Conservation (phyloP, 805 yeast genomes). For the Yarrowia keelungensis region DNA sequence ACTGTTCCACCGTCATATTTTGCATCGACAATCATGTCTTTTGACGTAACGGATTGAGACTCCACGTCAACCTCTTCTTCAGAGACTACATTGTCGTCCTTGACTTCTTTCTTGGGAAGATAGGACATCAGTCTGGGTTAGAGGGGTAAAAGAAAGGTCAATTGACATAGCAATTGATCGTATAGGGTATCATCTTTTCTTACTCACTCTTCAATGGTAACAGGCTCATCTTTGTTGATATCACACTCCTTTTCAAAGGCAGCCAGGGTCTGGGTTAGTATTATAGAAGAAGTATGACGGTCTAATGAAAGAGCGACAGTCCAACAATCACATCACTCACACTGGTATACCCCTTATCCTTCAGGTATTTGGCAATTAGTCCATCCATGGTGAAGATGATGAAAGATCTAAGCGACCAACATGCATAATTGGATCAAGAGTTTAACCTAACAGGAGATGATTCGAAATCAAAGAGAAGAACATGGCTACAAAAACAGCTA, state of each 20-base stretch:
- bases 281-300: neutral
- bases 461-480: too few species aligned
- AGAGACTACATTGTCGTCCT: constrained; percentile 23
- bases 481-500: too few species aligned
- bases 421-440: too few species aligned
- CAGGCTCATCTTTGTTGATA: constrained; percentile 18
- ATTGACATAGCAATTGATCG: too few species aligned
- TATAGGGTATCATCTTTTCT: neutral
- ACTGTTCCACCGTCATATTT: neutral
- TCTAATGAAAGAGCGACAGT: too few species aligned
- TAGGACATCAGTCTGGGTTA: constrained; percentile 28
- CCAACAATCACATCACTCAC: constrained; percentile 4
- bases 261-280: constrained; percentile 29
- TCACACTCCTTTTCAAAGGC: constrained; percentile 23
- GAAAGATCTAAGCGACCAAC: neutral
- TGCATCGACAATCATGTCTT: constrained; percentile 26
- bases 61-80: neutral
- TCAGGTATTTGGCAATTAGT: constrained; percentile 13
- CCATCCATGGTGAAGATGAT: constrained; percentile 12
- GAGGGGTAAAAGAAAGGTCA: neutral
- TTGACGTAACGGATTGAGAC: neutral
- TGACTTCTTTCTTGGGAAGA: constrained; percentile 4
- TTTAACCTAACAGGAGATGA: too few species aligned
- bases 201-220: constrained; percentile 34
- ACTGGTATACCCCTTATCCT: constrained; percentile 25